These are phyloP conservation scores for Emmonsia crescens DNA, from an alignment of 2,329 filamentous ascomycete species.

Conservation along the genomic window DNA sequence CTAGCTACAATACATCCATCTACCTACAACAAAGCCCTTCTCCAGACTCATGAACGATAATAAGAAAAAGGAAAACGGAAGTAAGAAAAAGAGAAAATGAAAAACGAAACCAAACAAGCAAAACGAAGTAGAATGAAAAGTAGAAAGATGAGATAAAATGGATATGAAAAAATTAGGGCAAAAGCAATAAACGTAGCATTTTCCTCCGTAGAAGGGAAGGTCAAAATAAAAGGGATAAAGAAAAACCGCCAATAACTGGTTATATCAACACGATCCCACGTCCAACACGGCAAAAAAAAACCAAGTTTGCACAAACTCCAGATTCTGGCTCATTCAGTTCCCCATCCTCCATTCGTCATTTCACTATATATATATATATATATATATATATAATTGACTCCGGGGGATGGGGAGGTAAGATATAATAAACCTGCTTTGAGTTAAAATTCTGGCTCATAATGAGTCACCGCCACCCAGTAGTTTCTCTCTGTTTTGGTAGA, in stretches of 20 bases:
- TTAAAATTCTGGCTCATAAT: not conserved
- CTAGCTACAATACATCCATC: not conserved
- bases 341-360: not conserved
- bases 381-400: not conserved
- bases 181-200: too few species aligned
- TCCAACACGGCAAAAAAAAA: not conserved
- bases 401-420: not conserved
- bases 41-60: not conserved
- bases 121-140: not conserved
- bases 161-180: too few species aligned
- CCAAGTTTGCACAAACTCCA: not conserved
- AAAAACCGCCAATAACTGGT: not conserved
- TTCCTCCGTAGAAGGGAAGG: too few species aligned
- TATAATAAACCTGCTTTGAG: not conserved
- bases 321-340: not conserved
- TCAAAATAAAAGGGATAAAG: not conserved
- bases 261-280: not conserved
- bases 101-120: not conserved
- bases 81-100: too few species aligned
- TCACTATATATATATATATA: not conserved
- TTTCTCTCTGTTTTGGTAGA: not conserved
- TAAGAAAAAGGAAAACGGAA: too few species aligned
- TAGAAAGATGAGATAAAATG: too few species aligned
- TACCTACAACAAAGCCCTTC: too few species aligned
- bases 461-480: not conserved